Evolutionary conservation across 1,284 basidiomycete species (phyloP).

Genomic region (Uromyces viciae-fabae): DNA sequence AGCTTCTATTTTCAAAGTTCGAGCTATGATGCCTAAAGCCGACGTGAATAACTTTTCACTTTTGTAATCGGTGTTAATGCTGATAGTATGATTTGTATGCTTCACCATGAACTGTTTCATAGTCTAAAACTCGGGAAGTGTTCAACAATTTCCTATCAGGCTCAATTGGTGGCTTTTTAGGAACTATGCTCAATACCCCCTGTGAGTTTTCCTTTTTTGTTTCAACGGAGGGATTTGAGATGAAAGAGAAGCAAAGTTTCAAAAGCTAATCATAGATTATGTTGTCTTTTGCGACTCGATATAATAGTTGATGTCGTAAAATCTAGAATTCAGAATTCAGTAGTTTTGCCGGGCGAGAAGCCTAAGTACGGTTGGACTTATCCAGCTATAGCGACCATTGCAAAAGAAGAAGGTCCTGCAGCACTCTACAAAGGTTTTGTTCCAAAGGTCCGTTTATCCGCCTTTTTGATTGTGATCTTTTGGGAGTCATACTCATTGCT

Average conservation of each 20-base stretch:
- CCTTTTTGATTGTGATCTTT: background rate
- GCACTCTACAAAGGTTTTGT: conserved; percentile 94
- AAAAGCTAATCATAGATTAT: conserved; percentile 66
- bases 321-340: conserved; percentile 81
- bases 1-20: background rate
- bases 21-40: conserved; percentile 38
- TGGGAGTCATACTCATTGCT: background rate
- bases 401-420: conserved; percentile 79
- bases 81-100: background rate
- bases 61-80: too few relatives aligned
- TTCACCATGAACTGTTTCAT: conserved; percentile 10
- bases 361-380: conserved; percentile 88
- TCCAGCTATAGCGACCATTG: conserved; percentile 67
- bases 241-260: background rate
- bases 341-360: conserved; percentile 62
- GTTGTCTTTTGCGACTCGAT: conserved; percentile 61
- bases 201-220: conserved; percentile 52
- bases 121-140: conserved; percentile 67
- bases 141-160: conserved; percentile 91
- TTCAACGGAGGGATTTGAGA: background rate
- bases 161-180: conserved; percentile 81
- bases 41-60: conserved; percentile 27
- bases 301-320: conserved; percentile 74
- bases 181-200: conserved; percentile 61
- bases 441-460: conserved; percentile 51